Evolutionary conservation across 1,139 yeast genomes (phyloP), one percentile per base, ranked within the genome.

Genomic region (Debaryomyces sp.): DNA sequence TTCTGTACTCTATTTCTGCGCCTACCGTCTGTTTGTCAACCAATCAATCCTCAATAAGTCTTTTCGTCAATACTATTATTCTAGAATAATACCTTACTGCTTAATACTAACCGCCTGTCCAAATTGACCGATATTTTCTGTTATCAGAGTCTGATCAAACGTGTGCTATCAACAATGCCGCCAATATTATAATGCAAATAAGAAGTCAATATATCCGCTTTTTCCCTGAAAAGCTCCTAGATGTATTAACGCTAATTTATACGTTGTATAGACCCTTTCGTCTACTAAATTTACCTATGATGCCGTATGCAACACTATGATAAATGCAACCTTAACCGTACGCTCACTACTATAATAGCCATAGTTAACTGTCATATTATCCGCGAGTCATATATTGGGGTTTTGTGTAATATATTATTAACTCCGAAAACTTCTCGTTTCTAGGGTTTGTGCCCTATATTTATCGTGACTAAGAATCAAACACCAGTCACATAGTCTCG

Each of bases 331-430:
- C 37, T 17, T 18, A 9, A 15, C 15, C 21, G 15, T 13, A 21
- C 23, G 24, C 38, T 21, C 15, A 21, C 38, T 22, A 21, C 17
- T 10, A 21, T 32, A 15, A n/a, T 35, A 21, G 5, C 18, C 26
- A 21, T n/a, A 35, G 35, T 35, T 21, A 35, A 35, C 17, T 35
- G 26, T 35, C 35, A 32, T 27, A 10, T 35, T 9, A 21, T 18
- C 26, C 38, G 38, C 38, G 38, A 35, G 38, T 21, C 26, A 21
- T 21, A 21, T 35, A 10, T 35, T 29, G 40, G 45, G 35, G 42
- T 67, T 56, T 59, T 43, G 43, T 56, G 50, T 53, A 53, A 30
- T 47, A n/a, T 9, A 5, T 30, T 12, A 5, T 15, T 10, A 9
- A 8, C 18, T 30, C 7, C 18, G 34, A 10, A 6, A 27, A 24